A percentile compares a stretch with the other conserved stretches of the same genome.
phyloP scores from a whole-genome alignment of 108 stramenopile genomes.

The Pelagomonas calceolata region DNA sequence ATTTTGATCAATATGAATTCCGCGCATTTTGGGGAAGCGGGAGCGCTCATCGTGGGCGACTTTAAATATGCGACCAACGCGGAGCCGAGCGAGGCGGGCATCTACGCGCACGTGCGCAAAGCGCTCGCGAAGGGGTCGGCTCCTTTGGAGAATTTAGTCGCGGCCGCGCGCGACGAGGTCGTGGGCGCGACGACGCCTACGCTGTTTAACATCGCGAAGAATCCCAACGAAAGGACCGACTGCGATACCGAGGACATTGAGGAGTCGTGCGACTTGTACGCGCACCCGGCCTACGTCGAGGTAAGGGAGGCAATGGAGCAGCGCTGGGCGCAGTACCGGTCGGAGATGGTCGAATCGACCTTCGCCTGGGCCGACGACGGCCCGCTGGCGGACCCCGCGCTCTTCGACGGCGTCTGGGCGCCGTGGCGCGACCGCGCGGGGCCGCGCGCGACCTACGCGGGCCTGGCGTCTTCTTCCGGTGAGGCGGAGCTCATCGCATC shows the following conservation, averaged over 20 bases:
- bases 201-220: conserved; percentile 14
- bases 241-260: conserved; percentile 5
- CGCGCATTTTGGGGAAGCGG: conserved; percentile 19
- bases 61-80: conserved; percentile 19
- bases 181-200: conserved; percentile 14
- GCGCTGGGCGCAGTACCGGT: background rate
- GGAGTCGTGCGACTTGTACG: conserved; percentile 18
- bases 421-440: conserved; percentile 25
- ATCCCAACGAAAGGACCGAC: conserved; percentile 15
- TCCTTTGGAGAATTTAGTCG: background rate
- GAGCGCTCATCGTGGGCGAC: conserved; percentile 20
- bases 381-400: conserved; percentile 19
- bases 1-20: conserved; percentile 24
- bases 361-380: conserved; percentile 22
- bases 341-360: conserved; percentile 5
- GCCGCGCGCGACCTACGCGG: too few relatives aligned
- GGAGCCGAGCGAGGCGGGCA: conserved; percentile 15
- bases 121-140: conserved; percentile 13
- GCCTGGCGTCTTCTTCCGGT: too few relatives aligned
- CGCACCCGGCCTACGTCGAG: conserved; percentile 8
- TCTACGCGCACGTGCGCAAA: conserved; percentile 15
- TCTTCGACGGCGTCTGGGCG: conserved; percentile 1
- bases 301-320: conserved; percentile 9
- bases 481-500: too few relatives aligned
- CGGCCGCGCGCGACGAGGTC: conserved; percentile 1